phyloP scores from a whole-genome alignment of 768 basidiomycete genomes.

The Leccinum subgranulosum region DNA sequence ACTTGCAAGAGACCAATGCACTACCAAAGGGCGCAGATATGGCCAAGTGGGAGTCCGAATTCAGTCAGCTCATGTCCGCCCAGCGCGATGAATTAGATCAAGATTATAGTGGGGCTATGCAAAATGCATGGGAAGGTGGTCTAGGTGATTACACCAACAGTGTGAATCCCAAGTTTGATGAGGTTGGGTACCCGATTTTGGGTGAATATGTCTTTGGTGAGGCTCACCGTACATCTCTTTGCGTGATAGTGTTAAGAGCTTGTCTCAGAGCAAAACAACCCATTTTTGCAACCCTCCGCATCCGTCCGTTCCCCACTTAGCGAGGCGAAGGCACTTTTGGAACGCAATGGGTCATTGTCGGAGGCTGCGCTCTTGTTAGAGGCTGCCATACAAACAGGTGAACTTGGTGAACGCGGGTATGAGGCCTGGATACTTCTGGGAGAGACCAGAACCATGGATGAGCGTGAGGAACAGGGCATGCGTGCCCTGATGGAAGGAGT shows the following conservation, averaged over 20 bases:
- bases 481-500: conserved; percentile 75
- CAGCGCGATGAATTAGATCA: conserved; percentile 64
- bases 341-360: conserved; percentile 79
- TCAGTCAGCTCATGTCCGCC: conserved; percentile 71
- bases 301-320: conserved; percentile 49
- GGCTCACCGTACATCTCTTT: conserved; percentile 17
- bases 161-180: conserved; percentile 50
- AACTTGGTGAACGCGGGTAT: conserved; percentile 76
- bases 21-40: conserved; percentile 61
- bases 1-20: conserved; percentile 54
- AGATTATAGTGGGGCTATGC: conserved; percentile 61
- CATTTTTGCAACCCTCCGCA: conserved; percentile 52
- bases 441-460: conserved; percentile 86
- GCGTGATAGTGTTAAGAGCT: conserved; percentile 1
- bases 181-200: conserved; percentile 74
- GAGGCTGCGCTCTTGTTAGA: conserved; percentile 87
- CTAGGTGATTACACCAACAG: conserved; percentile 42
- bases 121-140: conserved; percentile 60
- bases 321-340: conserved; percentile 75
- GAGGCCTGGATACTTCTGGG: conserved; percentile 94
- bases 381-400: conserved; percentile 82
- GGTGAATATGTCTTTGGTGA: conserved; percentile 75
- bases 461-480: conserved; percentile 81
- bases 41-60: conserved; percentile 80
- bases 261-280: conserved; percentile 64